Percentiles rank a stretch among this genome's conserved stretches.
phyloP scores from a whole-genome alignment of 2,329 filamentous ascomycete species.

The Apiospora aurea region DNA sequence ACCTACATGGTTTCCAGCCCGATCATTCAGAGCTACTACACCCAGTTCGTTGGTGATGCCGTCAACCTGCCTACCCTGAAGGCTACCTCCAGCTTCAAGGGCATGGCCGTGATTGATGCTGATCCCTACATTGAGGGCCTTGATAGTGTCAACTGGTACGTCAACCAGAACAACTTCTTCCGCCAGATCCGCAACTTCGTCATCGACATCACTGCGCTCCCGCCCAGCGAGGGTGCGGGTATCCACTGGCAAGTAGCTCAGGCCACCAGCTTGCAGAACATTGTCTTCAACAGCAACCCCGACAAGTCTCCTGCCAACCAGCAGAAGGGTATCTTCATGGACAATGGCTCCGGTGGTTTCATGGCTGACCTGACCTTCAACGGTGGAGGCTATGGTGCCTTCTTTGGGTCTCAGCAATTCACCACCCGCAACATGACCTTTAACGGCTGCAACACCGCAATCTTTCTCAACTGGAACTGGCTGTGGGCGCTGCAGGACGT shows the following conservation, averaged over 20 bases:
- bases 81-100: constrained; percentile 73
- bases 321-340: constrained; percentile 83
- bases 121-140: constrained; percentile 80
- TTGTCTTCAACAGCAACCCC: constrained; percentile 79
- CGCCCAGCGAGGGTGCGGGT: constrained; percentile 66
- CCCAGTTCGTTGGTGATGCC: constrained; percentile 87
- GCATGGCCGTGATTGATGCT: constrained; percentile 88
- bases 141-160: constrained; percentile 69
- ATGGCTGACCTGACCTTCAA: constrained; percentile 86
- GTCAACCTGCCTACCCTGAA: constrained; percentile 76
- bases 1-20: constrained; percentile 84
- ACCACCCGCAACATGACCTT: constrained; percentile 84
- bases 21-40: constrained; percentile 89
- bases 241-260: constrained; percentile 91
- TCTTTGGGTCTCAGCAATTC: constrained; percentile 87
- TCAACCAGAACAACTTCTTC: constrained; percentile 86
- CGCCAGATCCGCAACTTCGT: constrained; percentile 83
- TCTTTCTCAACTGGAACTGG: constrained; percentile 95
- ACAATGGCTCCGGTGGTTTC: constrained; percentile 85
- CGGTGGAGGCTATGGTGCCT: constrained; percentile 79
- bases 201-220: constrained; percentile 76
- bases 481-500: constrained; percentile 81
- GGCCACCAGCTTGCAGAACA: constrained; percentile 81
- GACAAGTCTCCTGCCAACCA: constrained; percentile 69
- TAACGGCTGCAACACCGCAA: constrained; percentile 81